Conservation (phyloP, 23 red algal genomes). For the Gracilaria vermiculophylla region DNA sequence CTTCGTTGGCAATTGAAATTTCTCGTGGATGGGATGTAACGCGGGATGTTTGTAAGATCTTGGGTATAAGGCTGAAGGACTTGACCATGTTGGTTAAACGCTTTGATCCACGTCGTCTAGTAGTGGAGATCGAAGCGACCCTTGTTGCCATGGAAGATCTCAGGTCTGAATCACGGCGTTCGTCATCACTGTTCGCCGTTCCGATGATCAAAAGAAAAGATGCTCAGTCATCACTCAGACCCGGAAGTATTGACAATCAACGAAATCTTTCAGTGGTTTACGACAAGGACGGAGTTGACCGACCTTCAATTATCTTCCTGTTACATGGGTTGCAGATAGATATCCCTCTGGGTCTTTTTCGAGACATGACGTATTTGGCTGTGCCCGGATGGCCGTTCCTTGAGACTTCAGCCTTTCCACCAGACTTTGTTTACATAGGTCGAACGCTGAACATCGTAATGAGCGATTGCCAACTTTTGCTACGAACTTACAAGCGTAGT, state of each 20-base stretch:
- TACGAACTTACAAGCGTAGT: slow-evolving; percentile 20
- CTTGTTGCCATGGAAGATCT: slow-evolving; percentile 25
- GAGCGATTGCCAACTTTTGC: slow-evolving; percentile 33
- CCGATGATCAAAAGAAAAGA: not conserved
- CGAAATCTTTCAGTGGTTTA: slow-evolving; percentile 64
- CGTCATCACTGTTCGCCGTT: not conserved
- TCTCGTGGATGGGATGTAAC: slow-evolving; percentile 67
- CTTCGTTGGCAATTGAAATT: slow-evolving; percentile 32
- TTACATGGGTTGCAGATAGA: slow-evolving; percentile 44
- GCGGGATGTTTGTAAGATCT: slow-evolving; percentile 37
- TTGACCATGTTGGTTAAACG: not conserved
- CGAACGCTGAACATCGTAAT: slow-evolving; percentile 59
- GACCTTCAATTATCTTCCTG: slow-evolving; percentile 59
- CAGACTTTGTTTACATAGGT: slow-evolving; percentile 64
- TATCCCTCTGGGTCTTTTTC: slow-evolving; percentile 53
- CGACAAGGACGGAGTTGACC: slow-evolving; percentile 34
- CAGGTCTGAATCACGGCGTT: not conserved
- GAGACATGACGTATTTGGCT: slow-evolving; percentile 44
- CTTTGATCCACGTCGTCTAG: slow-evolving; percentile 14
- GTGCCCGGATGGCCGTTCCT: slow-evolving; percentile 73
- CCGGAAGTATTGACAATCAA: not conserved
- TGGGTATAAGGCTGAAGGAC: slow-evolving; percentile 17
- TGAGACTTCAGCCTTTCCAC: slow-evolving; percentile 42
- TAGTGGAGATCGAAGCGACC: slow-evolving; percentile 37
- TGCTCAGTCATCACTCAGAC: not conserved